Conservation (phyloP, 257 asterid genomes). For the Capsicum rhomboideum region DNA sequence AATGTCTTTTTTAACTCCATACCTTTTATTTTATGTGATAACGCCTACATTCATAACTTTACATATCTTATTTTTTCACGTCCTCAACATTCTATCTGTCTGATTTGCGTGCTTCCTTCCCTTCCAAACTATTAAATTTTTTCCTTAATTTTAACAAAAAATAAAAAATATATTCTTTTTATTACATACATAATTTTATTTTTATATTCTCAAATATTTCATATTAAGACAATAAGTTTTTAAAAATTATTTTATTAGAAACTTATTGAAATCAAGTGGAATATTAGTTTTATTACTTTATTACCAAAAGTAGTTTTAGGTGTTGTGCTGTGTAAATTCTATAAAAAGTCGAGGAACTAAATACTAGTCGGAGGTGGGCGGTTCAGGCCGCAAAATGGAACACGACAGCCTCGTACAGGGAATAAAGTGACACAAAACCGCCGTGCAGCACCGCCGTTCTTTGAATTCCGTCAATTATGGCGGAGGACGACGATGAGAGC, state of each 20-base stretch:
- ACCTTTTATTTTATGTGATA: background rate
- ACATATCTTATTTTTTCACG: no score
- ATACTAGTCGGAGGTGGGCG: background rate
- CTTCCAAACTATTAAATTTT: no score
- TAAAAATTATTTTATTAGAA: no score
- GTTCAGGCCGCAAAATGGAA: background rate
- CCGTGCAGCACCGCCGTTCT: background rate
- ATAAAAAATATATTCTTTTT: no score
- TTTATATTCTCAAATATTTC: background rate
- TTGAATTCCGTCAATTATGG: slow-evolving; percentile 21
- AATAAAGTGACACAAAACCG: background rate
- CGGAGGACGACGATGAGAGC: slow-evolving; percentile 59
- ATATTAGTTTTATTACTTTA: no score
- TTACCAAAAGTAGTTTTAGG: no score
- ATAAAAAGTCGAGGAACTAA: background rate
- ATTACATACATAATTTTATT: background rate
- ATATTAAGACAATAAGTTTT: no score
- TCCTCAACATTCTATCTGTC: no score
- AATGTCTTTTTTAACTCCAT: background rate
- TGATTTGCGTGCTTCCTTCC: no score
- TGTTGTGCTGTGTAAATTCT: background rate
- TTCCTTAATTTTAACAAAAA: no score
- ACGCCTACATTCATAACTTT: no score
- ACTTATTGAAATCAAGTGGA: no score
- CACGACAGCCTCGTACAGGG: background rate